Evolutionary conservation across 345 rosid species (phyloP).

Genomic region (Salix koriyanagi): DNA sequence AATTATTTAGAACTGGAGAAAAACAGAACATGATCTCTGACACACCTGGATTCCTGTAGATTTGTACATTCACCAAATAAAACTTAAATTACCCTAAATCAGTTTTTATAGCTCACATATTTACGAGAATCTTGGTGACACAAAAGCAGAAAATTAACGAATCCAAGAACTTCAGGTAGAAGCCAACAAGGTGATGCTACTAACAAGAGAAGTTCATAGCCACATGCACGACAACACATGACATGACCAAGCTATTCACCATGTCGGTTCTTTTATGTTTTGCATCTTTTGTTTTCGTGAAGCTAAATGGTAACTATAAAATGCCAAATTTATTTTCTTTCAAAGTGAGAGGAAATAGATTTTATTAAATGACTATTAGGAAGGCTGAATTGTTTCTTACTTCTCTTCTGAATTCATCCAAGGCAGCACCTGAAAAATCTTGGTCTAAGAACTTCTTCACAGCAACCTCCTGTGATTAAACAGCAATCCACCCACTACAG

Average conservation of each 20-base stretch:
- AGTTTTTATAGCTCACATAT: no score
- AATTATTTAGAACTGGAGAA: no score
- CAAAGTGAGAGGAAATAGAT: not conserved
- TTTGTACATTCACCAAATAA: no score
- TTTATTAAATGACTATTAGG: constrained; percentile 3
- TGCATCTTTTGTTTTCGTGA: not conserved
- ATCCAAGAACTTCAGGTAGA: not conserved
- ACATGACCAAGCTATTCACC: not conserved
- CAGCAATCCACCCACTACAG: constrained; percentile 28
- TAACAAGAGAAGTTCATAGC: not conserved
- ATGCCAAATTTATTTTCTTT: not conserved
- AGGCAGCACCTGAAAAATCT: constrained; percentile 97
- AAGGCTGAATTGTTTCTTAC: constrained; percentile 49
- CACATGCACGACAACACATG: not conserved
- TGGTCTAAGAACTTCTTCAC: constrained; percentile 99
- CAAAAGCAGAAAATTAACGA: no score
- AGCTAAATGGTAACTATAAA: not conserved
- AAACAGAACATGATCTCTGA: no score
- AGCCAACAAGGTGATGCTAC: not conserved
- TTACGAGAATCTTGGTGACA: no score
- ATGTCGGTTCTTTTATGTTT: not conserved
- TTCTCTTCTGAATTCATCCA: constrained; percentile 94
- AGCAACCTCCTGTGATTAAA: constrained; percentile 81
- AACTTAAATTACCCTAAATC: no score
- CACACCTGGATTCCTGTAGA: no score